These are phyloP conservation scores for Cladosporium halotolerans DNA, from an alignment of 2,329 filamentous ascomycete species.

Conservation along the genomic window DNA sequence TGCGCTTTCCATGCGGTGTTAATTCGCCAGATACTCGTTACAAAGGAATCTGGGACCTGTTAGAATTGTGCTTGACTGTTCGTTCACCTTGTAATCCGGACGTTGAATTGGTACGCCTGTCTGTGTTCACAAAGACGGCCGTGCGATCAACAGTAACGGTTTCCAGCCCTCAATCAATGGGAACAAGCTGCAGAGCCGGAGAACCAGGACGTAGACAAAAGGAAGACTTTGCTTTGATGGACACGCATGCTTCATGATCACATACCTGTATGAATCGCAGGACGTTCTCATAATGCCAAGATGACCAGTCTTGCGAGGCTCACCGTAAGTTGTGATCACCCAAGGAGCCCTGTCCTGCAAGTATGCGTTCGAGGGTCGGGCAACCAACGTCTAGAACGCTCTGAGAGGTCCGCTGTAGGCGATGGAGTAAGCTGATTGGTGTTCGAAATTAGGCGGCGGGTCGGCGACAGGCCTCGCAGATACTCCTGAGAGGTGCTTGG, in stretches of 20 bases:
- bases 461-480: background rate
- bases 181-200: too few relatives aligned
- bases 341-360: background rate
- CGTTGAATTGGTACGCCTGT: too few relatives aligned
- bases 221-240: background rate
- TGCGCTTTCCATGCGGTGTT: constrained; percentile 1
- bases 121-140: too few relatives aligned
- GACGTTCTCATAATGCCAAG: constrained; percentile 1
- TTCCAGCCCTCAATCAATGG: too few relatives aligned
- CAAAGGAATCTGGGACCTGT: background rate
- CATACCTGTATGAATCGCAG: background rate
- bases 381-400: constrained; percentile 2
- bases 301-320: background rate
- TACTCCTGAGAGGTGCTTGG: background rate
- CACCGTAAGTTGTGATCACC: background rate
- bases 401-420: background rate
- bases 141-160: too few relatives aligned
- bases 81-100: too few relatives aligned
- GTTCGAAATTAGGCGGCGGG: background rate
- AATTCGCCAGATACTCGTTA: background rate
- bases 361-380: too few relatives aligned
- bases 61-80: background rate
- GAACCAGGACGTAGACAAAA: too few relatives aligned
- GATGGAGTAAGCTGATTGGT: background rate
- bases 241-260: background rate